phyloP scores from a whole-genome alignment of 2,329 filamentous ascomycete species.

The Pyrenophora seminiperda region DNA sequence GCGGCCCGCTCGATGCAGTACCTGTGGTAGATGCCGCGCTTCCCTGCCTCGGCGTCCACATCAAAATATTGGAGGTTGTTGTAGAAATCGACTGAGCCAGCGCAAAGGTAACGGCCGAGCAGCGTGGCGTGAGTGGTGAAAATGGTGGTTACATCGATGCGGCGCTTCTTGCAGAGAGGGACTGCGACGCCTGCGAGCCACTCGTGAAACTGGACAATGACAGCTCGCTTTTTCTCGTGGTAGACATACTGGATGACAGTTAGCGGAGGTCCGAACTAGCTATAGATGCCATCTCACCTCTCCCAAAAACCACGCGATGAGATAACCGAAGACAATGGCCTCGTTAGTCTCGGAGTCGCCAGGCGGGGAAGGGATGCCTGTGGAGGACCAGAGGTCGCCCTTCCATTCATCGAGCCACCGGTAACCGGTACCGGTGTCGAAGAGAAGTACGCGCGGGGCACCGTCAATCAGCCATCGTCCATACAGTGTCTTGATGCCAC shows the following conservation, averaged over 20 bases:
- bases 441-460: constrained; percentile 87
- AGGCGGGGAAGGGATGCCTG: constrained; percentile 90
- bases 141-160: constrained; percentile 96
- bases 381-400: constrained; percentile 88
- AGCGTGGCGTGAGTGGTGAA: constrained; percentile 98
- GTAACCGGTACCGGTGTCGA: constrained; percentile 94
- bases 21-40: constrained; percentile 96
- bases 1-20: constrained; percentile 98
- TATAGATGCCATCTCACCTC: constrained; percentile 66
- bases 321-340: constrained; percentile 94
- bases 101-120: constrained; percentile 92
- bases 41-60: constrained; percentile 93
- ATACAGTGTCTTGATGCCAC: constrained; percentile 88
- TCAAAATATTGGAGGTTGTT: constrained; percentile 98
- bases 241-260: constrained; percentile 73
- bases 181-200: constrained; percentile 95
- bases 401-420: constrained; percentile 95
- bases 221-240: constrained; percentile 87
- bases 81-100: constrained; percentile 98
- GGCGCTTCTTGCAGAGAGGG: constrained; percentile 88
- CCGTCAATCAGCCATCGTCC: constrained; percentile 98
- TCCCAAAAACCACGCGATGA: constrained; percentile 97
- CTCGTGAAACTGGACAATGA: constrained; percentile 98
- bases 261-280: constrained; percentile 13
- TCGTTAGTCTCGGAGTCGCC: constrained; percentile 96